Percentiles rank a stretch among this genome's conserved stretches.
Evolutionary conservation across 768 basidiomycete species (phyloP).

Genomic region (Suillus spraguei): DNA sequence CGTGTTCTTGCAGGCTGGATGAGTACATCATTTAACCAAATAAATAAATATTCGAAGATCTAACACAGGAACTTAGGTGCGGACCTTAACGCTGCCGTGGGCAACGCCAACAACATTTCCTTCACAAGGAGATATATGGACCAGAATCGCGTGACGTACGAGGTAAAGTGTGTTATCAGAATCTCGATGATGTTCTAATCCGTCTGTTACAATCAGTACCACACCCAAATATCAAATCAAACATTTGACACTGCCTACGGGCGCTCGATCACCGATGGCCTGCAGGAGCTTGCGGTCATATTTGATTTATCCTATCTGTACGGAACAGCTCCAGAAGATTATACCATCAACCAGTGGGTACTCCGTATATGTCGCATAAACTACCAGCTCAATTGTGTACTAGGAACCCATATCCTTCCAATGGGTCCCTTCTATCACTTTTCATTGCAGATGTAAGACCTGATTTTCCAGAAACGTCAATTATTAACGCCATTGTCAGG

Average conservation of each 20-base stretch:
- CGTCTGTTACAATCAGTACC: slow-evolving; percentile 49
- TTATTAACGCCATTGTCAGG: slow-evolving; percentile 33
- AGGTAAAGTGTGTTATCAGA: slow-evolving; percentile 41
- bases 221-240: slow-evolving; percentile 51
- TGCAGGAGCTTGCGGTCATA: slow-evolving; percentile 50
- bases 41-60: background rate
- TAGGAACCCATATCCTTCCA: slow-evolving; percentile 65
- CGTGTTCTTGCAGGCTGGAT: slow-evolving; percentile 49
- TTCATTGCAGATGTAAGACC: slow-evolving; percentile 48
- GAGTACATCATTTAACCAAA: slow-evolving; percentile 45
- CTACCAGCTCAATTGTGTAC: background rate
- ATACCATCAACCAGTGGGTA: slow-evolving; percentile 61
- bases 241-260: slow-evolving; percentile 68
- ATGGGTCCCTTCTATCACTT: slow-evolving; percentile 59
- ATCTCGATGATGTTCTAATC: background rate
- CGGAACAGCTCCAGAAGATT: slow-evolving; percentile 78
- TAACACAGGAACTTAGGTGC: slow-evolving; percentile 38
- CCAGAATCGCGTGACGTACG: slow-evolving; percentile 75
- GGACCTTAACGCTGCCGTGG: slow-evolving; percentile 43
- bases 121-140: slow-evolving; percentile 79
- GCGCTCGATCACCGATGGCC: slow-evolving; percentile 51
- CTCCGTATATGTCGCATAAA: background rate
- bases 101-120: slow-evolving; percentile 50
- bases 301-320: slow-evolving; percentile 68
- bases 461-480: background rate